Evolutionary conservation across 2,329 filamentous ascomycete species (phyloP).

Genomic region (Zymoseptoria tritici): DNA sequence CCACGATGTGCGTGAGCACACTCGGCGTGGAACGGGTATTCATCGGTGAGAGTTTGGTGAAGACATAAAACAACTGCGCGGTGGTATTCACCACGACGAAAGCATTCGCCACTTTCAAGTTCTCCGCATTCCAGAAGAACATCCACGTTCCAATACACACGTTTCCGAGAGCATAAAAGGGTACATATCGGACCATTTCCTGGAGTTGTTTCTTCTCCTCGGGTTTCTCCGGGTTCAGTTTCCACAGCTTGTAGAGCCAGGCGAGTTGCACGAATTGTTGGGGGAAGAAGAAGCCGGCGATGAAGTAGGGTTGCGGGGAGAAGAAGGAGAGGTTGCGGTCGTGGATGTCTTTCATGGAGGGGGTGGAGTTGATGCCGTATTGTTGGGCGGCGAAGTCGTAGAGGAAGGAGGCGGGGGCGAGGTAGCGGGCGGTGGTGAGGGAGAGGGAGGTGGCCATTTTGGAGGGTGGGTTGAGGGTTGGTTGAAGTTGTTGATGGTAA

Average conservation of each 20-base stretch:
- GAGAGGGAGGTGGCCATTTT: constrained; percentile 48
- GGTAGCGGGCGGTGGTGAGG: constrained; percentile 46
- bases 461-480: too few species aligned
- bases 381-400: constrained; percentile 53
- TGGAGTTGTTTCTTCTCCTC: constrained; percentile 38
- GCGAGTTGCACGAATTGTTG: constrained; percentile 53
- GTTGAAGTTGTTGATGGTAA: too few species aligned
- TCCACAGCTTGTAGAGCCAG: constrained; percentile 52
- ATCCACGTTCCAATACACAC: constrained; percentile 46
- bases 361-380: constrained; percentile 50
- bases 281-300: constrained; percentile 54
- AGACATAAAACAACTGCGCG: constrained; percentile 49
- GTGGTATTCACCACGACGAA: constrained; percentile 52
- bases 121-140: constrained; percentile 53
- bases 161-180: constrained; percentile 51
- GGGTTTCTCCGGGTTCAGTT: constrained; percentile 36
- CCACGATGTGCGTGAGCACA: constrained; percentile 51
- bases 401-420: constrained; percentile 48
- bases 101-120: constrained; percentile 46
- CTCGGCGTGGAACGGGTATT: constrained; percentile 43
- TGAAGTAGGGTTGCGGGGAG: constrained; percentile 52
- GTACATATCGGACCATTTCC: constrained; percentile 48
- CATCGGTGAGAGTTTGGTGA: constrained; percentile 42
- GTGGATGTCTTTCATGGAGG: constrained; percentile 55
- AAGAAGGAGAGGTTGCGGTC: constrained; percentile 53